Evolutionary conservation across 2,329 filamentous ascomycete genomes (phyloP), one percentile per base, ranked within the genome.

Genomic region (Ilyonectria sp.): DNA sequence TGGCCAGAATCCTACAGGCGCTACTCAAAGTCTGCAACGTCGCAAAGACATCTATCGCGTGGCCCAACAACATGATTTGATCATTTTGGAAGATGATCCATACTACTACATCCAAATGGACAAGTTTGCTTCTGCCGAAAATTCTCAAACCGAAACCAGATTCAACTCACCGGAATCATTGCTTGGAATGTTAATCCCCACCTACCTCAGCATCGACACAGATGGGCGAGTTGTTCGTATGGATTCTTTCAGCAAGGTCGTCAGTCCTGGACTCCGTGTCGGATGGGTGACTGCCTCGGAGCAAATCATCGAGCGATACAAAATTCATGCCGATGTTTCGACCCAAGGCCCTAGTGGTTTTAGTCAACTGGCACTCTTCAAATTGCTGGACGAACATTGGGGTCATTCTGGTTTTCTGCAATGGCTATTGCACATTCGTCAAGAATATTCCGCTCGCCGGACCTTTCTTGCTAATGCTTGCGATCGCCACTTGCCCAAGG

Each of bases 51-150:
- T 96, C 56, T 96, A 96, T 81, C 84, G 84, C 46, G 86, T 95
- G 13, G 91, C 90, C 50, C 89, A 91, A 76, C 92, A 92, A 80
- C 92, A 96, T 79, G 92, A 96, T 76, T 77, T 96, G 46, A 91
- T 88, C 81, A 93, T 97, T 76, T 81, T 96, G 70, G 94, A 97
- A 82, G 94, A 96, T 78, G 94, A 96, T 76, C 94, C 94, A 2
- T 96, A 96, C 83, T 96, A 95, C 82, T 96, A 94, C 82, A 84
- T 96, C 49, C 93, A 96, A 79, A 92, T 93, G 90, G 88, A 67
- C 90, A 92, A 73, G n/a, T 40, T 19, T 35, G n/a, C 9, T 19
- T 11, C n/a, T 2, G 29, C 49, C 5, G 2, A 35, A 13, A 13
- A n/a, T 15, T 7, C 31, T 15, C 17, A 35, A 2, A 1, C 1